Evolutionary conservation across 208 protist genomes (phyloP).

Genomic region (Leishmania gerbilli): DNA sequence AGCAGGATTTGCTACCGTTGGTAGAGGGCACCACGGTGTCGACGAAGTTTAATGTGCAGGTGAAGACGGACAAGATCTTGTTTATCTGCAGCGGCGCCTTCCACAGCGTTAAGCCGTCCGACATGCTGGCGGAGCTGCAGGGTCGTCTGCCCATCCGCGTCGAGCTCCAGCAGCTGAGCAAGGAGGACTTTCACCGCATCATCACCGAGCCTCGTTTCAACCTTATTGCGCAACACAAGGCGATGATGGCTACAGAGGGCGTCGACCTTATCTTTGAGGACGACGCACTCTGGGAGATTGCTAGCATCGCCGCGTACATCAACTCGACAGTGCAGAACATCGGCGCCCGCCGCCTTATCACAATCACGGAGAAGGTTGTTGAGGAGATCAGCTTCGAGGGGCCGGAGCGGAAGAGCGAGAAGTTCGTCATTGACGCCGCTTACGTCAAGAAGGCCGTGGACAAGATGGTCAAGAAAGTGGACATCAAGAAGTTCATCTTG

Average conservation of each 20-base stretch:
- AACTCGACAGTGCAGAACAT: slow-evolving; percentile 98
- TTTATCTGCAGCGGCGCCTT: slow-evolving; percentile 99
- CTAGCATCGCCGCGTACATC: slow-evolving; percentile 94
- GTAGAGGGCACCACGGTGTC: slow-evolving; percentile 97
- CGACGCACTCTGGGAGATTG: slow-evolving; percentile 95
- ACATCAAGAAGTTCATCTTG: slow-evolving; percentile 94
- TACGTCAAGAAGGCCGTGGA: slow-evolving; percentile 93
- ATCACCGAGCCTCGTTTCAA: slow-evolving; percentile 98
- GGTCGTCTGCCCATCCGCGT: slow-evolving; percentile 98
- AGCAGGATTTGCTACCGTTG: slow-evolving; percentile 98
- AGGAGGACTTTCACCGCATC: slow-evolving; percentile 97
- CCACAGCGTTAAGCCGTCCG: slow-evolving; percentile 94
- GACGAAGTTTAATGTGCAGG: slow-evolving; percentile 96
- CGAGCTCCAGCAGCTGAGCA: slow-evolving; percentile 96
- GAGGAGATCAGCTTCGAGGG: slow-evolving; percentile 96
- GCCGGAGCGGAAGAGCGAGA: slow-evolving; percentile 85
- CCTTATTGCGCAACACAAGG: slow-evolving; percentile 94
- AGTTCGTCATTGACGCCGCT: slow-evolving; percentile 83
- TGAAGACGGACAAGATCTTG: slow-evolving; percentile 98
- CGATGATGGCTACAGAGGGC: slow-evolving; percentile 96
- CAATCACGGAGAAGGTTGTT: slow-evolving; percentile 96
- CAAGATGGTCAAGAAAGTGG: slow-evolving; percentile 91
- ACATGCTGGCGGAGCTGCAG: slow-evolving; percentile 96
- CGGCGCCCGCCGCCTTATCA: slow-evolving; percentile 97
- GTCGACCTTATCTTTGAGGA: slow-evolving; percentile 95